Base-by-base conservation (phyloP, 2,329 filamentous ascomycete species). In the Aspergillus pseudonomiae region DNA sequence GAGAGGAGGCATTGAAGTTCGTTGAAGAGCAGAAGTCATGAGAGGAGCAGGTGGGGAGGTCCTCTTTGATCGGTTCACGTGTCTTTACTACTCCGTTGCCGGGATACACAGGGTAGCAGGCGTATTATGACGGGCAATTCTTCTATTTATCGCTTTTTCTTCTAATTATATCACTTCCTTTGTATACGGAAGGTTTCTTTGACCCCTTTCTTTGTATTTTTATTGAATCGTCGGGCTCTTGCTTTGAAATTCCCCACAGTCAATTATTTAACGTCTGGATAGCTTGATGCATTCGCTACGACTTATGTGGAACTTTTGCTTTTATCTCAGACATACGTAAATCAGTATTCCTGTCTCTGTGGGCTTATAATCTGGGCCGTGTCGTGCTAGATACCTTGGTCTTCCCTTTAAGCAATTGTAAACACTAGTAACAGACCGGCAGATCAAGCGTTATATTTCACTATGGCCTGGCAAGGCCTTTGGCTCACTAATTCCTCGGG, bases 1-100 rank as follows among this genome's bases (percentile, higher is more conserved):
- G 89, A 61, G 92, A 97, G 68, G 92, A 95, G 72, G 95, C 95
- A 32, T 82, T 99, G 70, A 90, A 92, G 74, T 99, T 99, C 76
- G 94, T 99, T 14, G 94, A 98, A 77, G 94, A 93, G 24, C 93
- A 96, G 78, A 84, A 84, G 74, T 70, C 75, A 19, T 80, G 63
- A 74, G 61, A 19, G 10, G 24, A n/a, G n/a, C n/a, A 9, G 26
- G 48, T 45, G 45, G 32, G 30, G 16, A 14, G 9, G 30, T 34
- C 46, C 14, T 32, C 30, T 3, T 30, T 30, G 34, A 50, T 48
- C 34, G 46, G 36, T 57, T 53, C 36, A 43, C 36, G 26, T 59
- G 56, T 62, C 30, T 45, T 45, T 61, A n/a, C 14, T 62, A 34
- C 63, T 64, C 46, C 34, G 39, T 64, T 63, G 61, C 59, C 57